phyloP scores from a whole-genome alignment of 257 asterid species.

The Salvia miltiorrhiza region DNA sequence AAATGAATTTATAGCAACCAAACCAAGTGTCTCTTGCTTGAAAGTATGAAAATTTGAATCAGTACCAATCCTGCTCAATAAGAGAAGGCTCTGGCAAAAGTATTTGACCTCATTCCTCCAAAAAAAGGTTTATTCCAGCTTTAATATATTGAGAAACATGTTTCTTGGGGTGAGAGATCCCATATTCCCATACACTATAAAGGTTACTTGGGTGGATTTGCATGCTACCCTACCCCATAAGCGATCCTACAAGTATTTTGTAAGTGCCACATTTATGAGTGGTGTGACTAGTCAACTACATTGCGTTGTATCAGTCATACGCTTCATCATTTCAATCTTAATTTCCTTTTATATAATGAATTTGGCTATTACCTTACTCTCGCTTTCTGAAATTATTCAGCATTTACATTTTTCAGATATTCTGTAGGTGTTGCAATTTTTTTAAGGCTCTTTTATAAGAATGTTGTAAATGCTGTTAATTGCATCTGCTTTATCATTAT shows the following conservation, averaged over 20 bases:
- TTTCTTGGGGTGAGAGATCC: background rate
- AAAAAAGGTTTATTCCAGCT: background rate
- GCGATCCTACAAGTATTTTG: background rate
- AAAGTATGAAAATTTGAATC: conserved; percentile 2
- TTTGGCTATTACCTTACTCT: background rate
- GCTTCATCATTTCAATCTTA: background rate
- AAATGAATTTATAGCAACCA: conserved; percentile 16
- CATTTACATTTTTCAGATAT: background rate
- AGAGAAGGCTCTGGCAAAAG: conserved; percentile 3
- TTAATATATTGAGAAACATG: background rate
- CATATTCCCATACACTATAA: background rate
- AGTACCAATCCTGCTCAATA: background rate
- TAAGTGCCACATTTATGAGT: background rate
- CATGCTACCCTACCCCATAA: background rate
- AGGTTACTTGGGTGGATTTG: background rate
- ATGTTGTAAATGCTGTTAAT: conserved; percentile 10
- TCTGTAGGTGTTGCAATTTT: conserved; percentile 9
- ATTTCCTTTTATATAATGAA: background rate
- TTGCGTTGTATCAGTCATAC: background rate
- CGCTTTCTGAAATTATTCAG: background rate
- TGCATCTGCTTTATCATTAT: conserved; percentile 11
- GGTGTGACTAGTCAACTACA: background rate
- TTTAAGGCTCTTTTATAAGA: background rate
- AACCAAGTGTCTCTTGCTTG: background rate
- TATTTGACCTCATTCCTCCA: conserved; percentile 6